A percentile compares a stretch with the other conserved stretches of the same genome.
Evolutionary conservation across 1,284 basidiomycete genomes (phyloP).

Genomic region (Ustilago nuda): DNA sequence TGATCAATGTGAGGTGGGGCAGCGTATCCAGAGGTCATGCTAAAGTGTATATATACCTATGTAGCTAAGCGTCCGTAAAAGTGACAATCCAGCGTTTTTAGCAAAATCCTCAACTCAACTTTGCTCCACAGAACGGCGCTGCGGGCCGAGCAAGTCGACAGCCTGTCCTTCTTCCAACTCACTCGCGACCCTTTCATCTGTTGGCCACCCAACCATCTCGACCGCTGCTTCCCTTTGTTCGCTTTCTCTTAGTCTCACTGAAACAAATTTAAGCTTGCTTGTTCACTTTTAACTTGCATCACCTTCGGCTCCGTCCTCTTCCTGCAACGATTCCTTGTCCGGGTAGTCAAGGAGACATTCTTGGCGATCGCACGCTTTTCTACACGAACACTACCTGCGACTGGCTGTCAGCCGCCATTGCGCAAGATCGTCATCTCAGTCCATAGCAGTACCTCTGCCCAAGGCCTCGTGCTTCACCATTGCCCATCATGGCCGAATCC

Average conservation of each 20-base stretch:
- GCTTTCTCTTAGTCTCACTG: neutral
- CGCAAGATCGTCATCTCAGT: neutral
- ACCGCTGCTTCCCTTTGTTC: conserved; percentile 8
- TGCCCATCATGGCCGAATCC: conserved; percentile 54
- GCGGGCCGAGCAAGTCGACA: neutral
- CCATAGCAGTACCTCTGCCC: neutral
- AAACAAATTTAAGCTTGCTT: neutral
- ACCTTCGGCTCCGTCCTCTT: neutral
- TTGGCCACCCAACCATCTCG: no score
- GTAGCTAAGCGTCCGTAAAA: no score
- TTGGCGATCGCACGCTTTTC: neutral
- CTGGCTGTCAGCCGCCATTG: neutral
- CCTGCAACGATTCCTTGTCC: neutral
- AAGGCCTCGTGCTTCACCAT: neutral
- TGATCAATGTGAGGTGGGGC: no score
- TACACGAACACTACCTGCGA: neutral
- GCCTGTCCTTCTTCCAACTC: conserved; percentile 7
- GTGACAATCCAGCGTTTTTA: no score
- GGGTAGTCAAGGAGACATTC: neutral
- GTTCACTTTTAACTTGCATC: neutral
- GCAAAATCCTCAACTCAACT: no score
- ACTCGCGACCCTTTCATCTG: neutral
- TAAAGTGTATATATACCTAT: no score
- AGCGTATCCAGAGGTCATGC: no score
- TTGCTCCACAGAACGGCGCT: neutral